Evolutionary conservation across 2,329 filamentous ascomycete species (phyloP), one percentile per base, ranked within the genome.

Genomic region (Plectosphaerella plurivora): DNA sequence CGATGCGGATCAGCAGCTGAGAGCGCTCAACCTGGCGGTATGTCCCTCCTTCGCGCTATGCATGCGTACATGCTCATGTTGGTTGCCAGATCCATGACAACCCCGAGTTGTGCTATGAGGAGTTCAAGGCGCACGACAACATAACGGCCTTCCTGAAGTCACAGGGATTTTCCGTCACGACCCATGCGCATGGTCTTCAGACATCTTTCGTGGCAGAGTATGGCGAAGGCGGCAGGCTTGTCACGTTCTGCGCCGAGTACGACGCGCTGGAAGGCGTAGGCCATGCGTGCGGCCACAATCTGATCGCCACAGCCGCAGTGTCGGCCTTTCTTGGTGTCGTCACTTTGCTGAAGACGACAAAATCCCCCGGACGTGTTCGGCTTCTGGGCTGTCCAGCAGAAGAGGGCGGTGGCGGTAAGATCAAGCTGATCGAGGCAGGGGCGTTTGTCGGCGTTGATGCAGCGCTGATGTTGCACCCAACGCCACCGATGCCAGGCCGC

Each of bases 31-130:
- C 16, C 16, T 18, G 15, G 15, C 3, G 37, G 37, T 39, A 39
- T 39, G 12, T 39, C 35, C 15, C 15, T 39, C 14, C 37, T 33
- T 39, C 15, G 7, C n/a, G 28, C 28, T 8, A 3, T 33, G 28
- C 8, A 33, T 22, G 28, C 37, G 14, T 5, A 39, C 37, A 39
- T 14, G 15, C 37, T 39, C 9, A 39, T 39, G 5, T 12, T 39
- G 15, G 37, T 18, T 14, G 28, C 37, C 24, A 46, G n/a, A 64
- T 74, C 35, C 70, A 74, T 53, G 55, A 60, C 11, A 69, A 81
- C 52, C 79, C 79, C 0, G 79, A 83, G 59, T 63, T 77, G 0
- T 73, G 69, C 3, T 82, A 74, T 59, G 61, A 79, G 50, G 79
- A 83, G 56, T 64, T 72, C 60, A 70, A 68, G 16, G 79, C 80